Conservation (phyloP, 106 monocot genomes). For the Dendrobium huoshanense region DNA sequence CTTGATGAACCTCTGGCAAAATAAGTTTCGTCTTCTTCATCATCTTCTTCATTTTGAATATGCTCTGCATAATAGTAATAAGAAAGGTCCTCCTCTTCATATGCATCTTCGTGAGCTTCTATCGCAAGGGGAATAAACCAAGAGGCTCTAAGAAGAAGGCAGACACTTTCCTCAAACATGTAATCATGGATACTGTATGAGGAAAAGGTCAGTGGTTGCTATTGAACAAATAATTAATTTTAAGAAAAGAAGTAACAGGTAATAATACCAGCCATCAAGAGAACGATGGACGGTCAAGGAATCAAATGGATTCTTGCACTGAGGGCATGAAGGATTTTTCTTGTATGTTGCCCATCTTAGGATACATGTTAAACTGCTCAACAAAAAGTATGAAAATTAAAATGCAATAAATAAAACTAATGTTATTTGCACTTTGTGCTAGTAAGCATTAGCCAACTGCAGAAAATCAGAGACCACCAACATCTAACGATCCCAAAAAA, state of each 20-base stretch:
- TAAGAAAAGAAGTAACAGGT: background rate
- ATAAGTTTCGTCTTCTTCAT: constrained; percentile 49
- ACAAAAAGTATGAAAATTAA: background rate
- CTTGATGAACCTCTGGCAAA: constrained; percentile 25
- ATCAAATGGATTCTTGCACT: constrained; percentile 89
- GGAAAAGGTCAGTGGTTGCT: background rate
- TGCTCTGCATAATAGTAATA: constrained; percentile 29
- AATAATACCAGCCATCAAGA: constrained; percentile 76
- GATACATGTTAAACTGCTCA: constrained; percentile 78
- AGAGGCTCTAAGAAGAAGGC: constrained; percentile 69
- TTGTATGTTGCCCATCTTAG: constrained; percentile 87
- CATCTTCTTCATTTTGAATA: constrained; percentile 26
- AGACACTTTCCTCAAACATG: constrained; percentile 93
- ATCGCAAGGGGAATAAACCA: constrained; percentile 75
- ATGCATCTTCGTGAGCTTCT: constrained; percentile 24
- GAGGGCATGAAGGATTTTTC: constrained; percentile 65
- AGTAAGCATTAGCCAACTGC: background rate
- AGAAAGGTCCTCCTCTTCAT: constrained; percentile 38
- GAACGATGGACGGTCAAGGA: constrained; percentile 69
- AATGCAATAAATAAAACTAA: background rate
- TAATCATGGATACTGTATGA: constrained; percentile 77
- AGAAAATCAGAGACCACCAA: background rate
- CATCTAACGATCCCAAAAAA: no score
- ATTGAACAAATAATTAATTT: background rate
- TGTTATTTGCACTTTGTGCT: background rate